Evolutionary conservation across 257 asterid genomes (phyloP), one percentile per base, ranked within the genome.

Genomic region (Fraxinus anomala): DNA sequence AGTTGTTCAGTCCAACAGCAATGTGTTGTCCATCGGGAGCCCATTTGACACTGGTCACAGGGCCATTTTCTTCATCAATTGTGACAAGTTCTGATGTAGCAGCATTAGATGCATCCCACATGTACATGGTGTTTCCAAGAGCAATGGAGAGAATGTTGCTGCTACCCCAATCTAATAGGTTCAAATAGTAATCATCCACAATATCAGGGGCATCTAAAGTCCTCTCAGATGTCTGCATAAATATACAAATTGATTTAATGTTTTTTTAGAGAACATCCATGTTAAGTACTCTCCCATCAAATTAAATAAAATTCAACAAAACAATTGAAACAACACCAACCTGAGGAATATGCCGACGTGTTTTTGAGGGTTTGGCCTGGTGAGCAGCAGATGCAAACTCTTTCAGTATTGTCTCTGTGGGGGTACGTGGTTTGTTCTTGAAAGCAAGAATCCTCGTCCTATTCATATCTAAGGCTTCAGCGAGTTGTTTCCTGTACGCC

Each of bases 141-240:
- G 98, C 99, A 82, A 94, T 90, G 1, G 99, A 91, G 65, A 92
- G 95, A 78, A 95, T 93, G 80, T 95, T 95, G 89, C 91, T 83
- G 89, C 90, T 88, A 66, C 99, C 96, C 99, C 99, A 95, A 80
- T 95, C 99, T 37, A 95, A 77, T 17, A 95, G 85, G 42, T 95
- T 95, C 93, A 95, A 77, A 77, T 91, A 95, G 87, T 90, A 95
- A 80, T 95, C 99, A 73, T 95, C 99, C 79, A 91, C 40, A 79
- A 95, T 76, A 76, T 89, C 97, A 69, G 99, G 99, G 80, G 98
- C 97, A 87, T 95, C 98, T 30, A 95, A 85, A 31, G 98, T 93
- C 85, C 96, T 91, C 88, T 92, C 99, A 6, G 96, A 93, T 70
- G 94, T 89, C 99, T 93, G 96, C 88, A 87, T 26, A 77, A 73